Evolutionary conservation across 2,329 filamentous ascomycete genomes (phyloP), one percentile per base, ranked within the genome.

Genomic region (Arachnomyces sp.): DNA sequence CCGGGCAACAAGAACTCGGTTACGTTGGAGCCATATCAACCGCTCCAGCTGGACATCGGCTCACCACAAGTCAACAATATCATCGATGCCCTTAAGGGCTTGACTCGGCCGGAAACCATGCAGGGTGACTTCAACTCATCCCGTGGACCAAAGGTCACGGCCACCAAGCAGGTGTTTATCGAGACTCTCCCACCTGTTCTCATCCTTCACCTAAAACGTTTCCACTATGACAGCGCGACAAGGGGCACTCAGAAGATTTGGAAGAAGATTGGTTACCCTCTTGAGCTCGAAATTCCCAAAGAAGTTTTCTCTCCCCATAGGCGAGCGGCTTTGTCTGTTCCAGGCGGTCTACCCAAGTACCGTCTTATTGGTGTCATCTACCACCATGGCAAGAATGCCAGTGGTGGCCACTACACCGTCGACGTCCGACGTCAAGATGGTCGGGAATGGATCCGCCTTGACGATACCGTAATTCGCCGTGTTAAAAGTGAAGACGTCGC

Each of bases 371-470:
- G 83, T 14, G 92, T 94, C 21, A 88, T 98, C 15, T 98, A 98
- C 59, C 92, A 98, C 56, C 92, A 98, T 53, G 92, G 92, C 44
- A 95, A 94, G 70, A 94, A 93, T 53, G 92, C 92, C 28, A 93
- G 85, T 48, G 89, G 87, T 38, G 92, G 92, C 3, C 92, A 98
- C 62, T 98, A 98, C 63, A 98, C 92, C 1, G 90, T 93, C n/a
- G 92, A 98, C 61, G 84, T 95, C 31, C 80, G 89, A 43, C 83
- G 92, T 38, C 90, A 96, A 62, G 92, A 98, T 58, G 87, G 84
- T n/a, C 78, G 78, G 15, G 89, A 95, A 62, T 98, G 92, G 92
- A 84, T 98, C 42, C 85, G 90, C 40, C 78, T 98, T 50, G 92
- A 98, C 54, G 92, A 98, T 59, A 98, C 92, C 0, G 69, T 87